A percentile compares a stretch with the other conserved stretches of the same genome.
Evolutionary conservation across 169 alveolate genomes (phyloP).

Genomic region (Plasmodium knowlesi): DNA sequence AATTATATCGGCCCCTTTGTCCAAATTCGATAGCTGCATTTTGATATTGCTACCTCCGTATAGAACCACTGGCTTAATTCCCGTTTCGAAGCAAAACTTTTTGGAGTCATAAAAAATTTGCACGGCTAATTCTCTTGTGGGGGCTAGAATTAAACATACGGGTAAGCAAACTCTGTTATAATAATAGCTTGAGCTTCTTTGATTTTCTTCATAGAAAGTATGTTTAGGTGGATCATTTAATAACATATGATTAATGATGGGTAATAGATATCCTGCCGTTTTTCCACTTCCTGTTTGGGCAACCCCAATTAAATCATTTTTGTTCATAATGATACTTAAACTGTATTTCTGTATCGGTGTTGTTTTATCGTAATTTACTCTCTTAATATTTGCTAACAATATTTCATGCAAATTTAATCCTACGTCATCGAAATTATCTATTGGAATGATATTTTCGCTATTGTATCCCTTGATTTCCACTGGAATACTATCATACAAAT

Average conservation of each 20-base stretch:
- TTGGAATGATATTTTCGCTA: conserved; percentile 82
- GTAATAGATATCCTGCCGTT: conserved; percentile 97
- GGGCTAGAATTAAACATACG: conserved; percentile 91
- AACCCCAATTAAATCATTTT: conserved; percentile 96
- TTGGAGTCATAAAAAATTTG: conserved; percentile 94
- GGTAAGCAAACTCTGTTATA: conserved; percentile 79
- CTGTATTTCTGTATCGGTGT: conserved; percentile 96
- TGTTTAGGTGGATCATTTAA: conserved; percentile 88
- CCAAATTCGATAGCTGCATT: conserved; percentile 91
- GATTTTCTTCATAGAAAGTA: conserved; percentile 34
- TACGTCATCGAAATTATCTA: conserved; percentile 83
- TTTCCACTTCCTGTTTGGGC: conserved; percentile 99
- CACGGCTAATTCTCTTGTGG: conserved; percentile 98
- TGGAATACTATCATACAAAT: conserved; percentile 89
- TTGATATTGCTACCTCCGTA: conserved; percentile 94
- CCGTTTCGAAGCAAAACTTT: conserved; percentile 92
- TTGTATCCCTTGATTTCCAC: conserved; percentile 89
- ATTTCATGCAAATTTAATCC: conserved; percentile 82
- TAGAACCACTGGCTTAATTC: conserved; percentile 91
- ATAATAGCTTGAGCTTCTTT: conserved; percentile 52
- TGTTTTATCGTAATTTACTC: conserved; percentile 92
- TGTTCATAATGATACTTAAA: conserved; percentile 93
- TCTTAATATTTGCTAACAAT: conserved; percentile 81
- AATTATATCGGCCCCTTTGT: conserved; percentile 95
- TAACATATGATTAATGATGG: conserved; percentile 93